Evolutionary conservation across 768 basidiomycete genomes (phyloP), one percentile per base, ranked within the genome.

Genomic region (Chalciporus pseudorubinellus): DNA sequence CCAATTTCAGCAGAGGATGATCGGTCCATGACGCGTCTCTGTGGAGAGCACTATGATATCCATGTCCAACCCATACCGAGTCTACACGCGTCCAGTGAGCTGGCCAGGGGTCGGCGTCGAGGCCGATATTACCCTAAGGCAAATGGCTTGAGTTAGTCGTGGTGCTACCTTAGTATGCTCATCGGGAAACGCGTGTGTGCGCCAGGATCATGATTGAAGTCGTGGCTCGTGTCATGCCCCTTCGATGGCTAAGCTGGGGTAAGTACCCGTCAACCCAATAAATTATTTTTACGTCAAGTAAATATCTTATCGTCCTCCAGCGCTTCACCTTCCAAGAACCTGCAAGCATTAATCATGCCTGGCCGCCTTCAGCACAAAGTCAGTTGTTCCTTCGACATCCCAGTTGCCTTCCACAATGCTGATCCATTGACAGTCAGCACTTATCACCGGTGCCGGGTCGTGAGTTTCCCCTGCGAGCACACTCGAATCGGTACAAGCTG

Each of bases 401-500:
- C 28, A 22, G 22, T 28, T n/a, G 26, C 24, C 11, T 8, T 16
- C 31, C 33, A 50, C 10, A 13, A 24, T 11, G 39, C 55, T 70
- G n/a, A 68, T 36, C 46, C 16, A 22, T 22, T 38, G 42, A 19
- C 59, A 89, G 83, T 83, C 81, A 50, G 88, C 87, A 39, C 74
- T 95, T 58, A 75, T 95, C 68, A 95, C 93, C 22, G 93, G 93
- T 52, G 93, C 85, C 41, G 93, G 85, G 65, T 88, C 87, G 92
- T 94, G 65, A 74, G 90, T 76, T 13, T 19, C 20, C 29, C n/a
- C 14, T 31, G 26, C 5, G n/a, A 36, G 5, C 1, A 36, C 34
- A n/a, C 10, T 6, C 6, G 14, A 36, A 7, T 36, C 42, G 39
- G 21, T 45, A 49, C 14, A 16, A 49, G 20, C 57, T 50, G 45